A percentile compares a stretch with the other conserved stretches of the same genome.
Conservation (phyloP, 495 filamentous ascomycete genomes). For the Aspergillus bertholletiae region DNA sequence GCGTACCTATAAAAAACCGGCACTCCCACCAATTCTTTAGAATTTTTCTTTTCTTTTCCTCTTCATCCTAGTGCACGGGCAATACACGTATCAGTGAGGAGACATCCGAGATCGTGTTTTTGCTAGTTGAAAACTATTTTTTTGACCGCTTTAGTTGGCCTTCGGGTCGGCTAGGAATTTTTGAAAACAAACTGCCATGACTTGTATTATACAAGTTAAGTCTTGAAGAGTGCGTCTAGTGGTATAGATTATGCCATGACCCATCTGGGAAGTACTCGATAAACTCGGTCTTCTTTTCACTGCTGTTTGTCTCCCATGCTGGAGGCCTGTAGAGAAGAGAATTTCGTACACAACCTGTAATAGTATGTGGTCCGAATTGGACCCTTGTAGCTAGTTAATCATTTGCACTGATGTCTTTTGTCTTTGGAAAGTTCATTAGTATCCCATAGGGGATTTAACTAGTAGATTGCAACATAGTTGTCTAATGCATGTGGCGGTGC, state of each 20-base stretch:
- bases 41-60: constrained; percentile 40
- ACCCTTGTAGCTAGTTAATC: too few species aligned
- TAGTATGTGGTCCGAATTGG: background rate
- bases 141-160: constrained; percentile 45
- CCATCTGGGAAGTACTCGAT: constrained; percentile 6
- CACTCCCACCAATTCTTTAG: constrained; percentile 11
- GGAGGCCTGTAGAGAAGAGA: constrained; percentile 48
- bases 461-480: too few species aligned
- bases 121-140: constrained; percentile 60
- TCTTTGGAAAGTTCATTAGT: too few species aligned
- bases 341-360: background rate
- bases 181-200: constrained; percentile 39
- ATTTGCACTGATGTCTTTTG: too few species aligned
- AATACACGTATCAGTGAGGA: constrained; percentile 57
- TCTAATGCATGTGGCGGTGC: too few species aligned
- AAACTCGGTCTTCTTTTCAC: constrained; percentile 43
- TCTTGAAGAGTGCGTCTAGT: background rate
- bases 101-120: constrained; percentile 56
- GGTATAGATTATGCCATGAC: constrained; percentile 7
- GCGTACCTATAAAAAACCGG: constrained; percentile 19
- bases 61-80: constrained; percentile 52
- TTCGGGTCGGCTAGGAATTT: constrained; percentile 48
- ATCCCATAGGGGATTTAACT: too few species aligned
- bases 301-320: constrained; percentile 34
- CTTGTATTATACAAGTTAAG: constrained; percentile 14